Conservation (phyloP, 1,284 basidiomycete species). For the Microbotryum intermedium region DNA sequence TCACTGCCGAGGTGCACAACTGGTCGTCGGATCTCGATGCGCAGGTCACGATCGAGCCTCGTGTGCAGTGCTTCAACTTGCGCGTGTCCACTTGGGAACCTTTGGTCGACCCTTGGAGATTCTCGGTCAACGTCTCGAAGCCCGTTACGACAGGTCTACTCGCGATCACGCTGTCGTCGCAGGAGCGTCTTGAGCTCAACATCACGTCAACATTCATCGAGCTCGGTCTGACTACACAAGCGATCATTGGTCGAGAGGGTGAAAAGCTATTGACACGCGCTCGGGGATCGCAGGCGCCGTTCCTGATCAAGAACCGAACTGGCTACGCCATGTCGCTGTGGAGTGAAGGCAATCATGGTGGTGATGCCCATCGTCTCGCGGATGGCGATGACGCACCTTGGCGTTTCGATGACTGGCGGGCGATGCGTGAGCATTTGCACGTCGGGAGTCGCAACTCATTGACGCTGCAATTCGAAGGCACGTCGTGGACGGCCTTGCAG, state of each 20-base stretch:
- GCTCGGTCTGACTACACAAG: constrained; percentile 65
- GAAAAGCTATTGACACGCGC: constrained; percentile 61
- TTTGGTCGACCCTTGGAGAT: constrained; percentile 95
- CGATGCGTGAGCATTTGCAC: constrained; percentile 77
- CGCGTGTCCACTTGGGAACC: constrained; percentile 99
- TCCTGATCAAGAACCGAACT: constrained; percentile 83
- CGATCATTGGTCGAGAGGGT: constrained; percentile 64
- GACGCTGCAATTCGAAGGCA: constrained; percentile 72
- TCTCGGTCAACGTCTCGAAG: constrained; percentile 53
- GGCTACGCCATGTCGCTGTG: constrained; percentile 53
- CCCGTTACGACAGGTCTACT: constrained; percentile 24
- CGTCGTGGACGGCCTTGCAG: constrained; percentile 82
- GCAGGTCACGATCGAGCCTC: constrained; percentile 65
- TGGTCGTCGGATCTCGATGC: constrained; percentile 88
- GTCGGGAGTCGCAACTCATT: constrained; percentile 67
- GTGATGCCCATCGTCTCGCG: constrained; percentile 38
- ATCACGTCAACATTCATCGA: constrained; percentile 87
- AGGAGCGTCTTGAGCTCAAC: constrained; percentile 83
- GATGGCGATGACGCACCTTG: constrained; percentile 80
- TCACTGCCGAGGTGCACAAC: constrained; percentile 74
- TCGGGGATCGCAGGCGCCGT: constrained; percentile 83
- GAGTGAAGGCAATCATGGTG: constrained; percentile 31
- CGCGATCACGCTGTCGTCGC: constrained; percentile 59
- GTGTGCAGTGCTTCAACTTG: constrained; percentile 94
- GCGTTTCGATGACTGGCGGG: constrained; percentile 96